Evolutionary conservation across 805 yeast species (phyloP).

Genomic region (Suhomyces pyralidae): DNA sequence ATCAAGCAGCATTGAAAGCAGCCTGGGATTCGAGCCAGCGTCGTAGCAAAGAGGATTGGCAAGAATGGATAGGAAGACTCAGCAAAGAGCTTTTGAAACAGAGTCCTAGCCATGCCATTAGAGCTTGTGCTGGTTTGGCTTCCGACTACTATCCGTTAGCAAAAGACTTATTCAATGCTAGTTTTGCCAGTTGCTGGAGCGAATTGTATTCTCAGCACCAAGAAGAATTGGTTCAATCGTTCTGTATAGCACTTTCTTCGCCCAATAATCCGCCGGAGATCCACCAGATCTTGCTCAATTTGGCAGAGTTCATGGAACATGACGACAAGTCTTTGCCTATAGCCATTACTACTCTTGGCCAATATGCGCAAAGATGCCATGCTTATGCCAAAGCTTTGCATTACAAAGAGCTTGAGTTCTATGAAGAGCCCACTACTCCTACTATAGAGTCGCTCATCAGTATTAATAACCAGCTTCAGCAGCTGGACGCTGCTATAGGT

Average conservation of each 20-base stretch:
- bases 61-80: slow-evolving; percentile 89
- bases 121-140: slow-evolving; percentile 90
- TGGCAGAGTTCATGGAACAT: slow-evolving; percentile 97
- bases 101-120: slow-evolving; percentile 89
- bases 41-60: slow-evolving; percentile 94
- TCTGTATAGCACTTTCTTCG: slow-evolving; percentile 84
- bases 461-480: slow-evolving; percentile 92
- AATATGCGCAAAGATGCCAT: slow-evolving; percentile 91
- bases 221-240: slow-evolving; percentile 80
- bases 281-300: slow-evolving; percentile 79
- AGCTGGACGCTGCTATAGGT: slow-evolving; percentile 97
- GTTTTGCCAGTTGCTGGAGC: slow-evolving; percentile 94
- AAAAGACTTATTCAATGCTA: slow-evolving; percentile 85
- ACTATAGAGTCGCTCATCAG: slow-evolving; percentile 90
- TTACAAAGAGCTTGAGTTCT: slow-evolving; percentile 91
- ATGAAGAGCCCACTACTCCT: slow-evolving; percentile 87
- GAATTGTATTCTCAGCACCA: slow-evolving; percentile 86
- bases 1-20: slow-evolving; percentile 60
- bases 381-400: slow-evolving; percentile 97
- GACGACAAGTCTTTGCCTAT: slow-evolving; percentile 93
- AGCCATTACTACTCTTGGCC: slow-evolving; percentile 84
- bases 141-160: slow-evolving; percentile 85
- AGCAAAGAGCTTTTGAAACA: slow-evolving; percentile 84
- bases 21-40: slow-evolving; percentile 93
- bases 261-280: slow-evolving; percentile 95